Base-by-base conservation (phyloP, 495 filamentous ascomycete genomes). In the Aspergillus baeticus region DNA sequence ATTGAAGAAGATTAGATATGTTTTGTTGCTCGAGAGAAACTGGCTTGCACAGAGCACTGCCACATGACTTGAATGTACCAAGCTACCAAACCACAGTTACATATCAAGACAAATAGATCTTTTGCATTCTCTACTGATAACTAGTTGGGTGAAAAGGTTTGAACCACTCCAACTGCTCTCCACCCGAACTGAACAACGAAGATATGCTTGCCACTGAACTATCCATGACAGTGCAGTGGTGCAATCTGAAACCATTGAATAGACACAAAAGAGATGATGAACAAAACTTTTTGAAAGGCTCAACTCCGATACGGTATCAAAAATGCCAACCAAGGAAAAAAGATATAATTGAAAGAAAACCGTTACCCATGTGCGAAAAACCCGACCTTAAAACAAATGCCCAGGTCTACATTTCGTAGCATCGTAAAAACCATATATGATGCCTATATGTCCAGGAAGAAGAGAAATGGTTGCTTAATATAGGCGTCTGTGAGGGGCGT, bases 1-100 rank as follows among this genome's bases (percentile, higher is more conserved):
- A 96, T 98, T 61, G 94, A 96, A 67, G 94, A 97, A 75, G 91
- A 95, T 42, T 62, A 58, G 36, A 21, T 38, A 13, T 52, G 34
- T 14, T 29, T 21, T 41, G 23, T n/a, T 57, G 29, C 36, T 43
- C 22, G 35, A 38, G 46, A 45, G 26, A 33, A 49, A 22, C 15
- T 37, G 36, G 15, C 5, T 38, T 38, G 5, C n/a, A n/a, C n/a
- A n/a, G n/a, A n/a, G 36, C 14, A 17, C 11, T 38, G 36, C 11
- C 13, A 38, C 36, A 17, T 4, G 36, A 14, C 36, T 3, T 38
- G 10, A 14, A 17, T 43, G 6, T 29, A 29, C 4, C 26, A 29
- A 29, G 26, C 26, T 29, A 8, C 26, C 3, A 8, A 29, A 29
- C 8, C 26, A 4, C 26, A 29, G 26, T 3, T 29, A 4, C 26